phyloP scores from a whole-genome alignment of 169 alveolate genomes.

The Condylostoma magnum region DNA sequence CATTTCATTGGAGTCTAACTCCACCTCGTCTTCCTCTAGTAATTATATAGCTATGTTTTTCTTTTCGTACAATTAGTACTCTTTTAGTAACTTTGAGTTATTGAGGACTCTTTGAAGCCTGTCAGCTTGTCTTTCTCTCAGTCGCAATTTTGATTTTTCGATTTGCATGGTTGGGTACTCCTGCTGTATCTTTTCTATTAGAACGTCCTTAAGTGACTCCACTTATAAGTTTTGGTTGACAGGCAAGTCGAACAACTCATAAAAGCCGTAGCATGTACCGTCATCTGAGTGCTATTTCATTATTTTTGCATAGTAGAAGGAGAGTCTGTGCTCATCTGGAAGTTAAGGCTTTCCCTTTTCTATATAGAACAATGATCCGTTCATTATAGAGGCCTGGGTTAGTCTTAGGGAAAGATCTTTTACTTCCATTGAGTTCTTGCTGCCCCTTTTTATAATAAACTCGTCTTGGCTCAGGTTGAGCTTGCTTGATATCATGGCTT shows the following conservation, averaged over 20 bases:
- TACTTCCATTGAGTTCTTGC: constrained; percentile 11
- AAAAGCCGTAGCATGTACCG: background rate
- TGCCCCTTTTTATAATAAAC: constrained; percentile 25
- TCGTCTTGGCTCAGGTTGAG: background rate
- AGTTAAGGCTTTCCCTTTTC: constrained; percentile 13
- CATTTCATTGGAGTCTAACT: background rate
- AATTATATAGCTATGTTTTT: background rate
- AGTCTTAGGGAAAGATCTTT: constrained; percentile 14
- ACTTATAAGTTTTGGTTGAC: background rate
- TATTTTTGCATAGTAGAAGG: background rate
- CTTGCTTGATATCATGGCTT: background rate
- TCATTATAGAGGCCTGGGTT: background rate
- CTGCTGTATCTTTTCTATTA: background rate
- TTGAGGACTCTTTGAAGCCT: background rate
- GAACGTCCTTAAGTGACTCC: background rate
- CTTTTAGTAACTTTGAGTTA: background rate
- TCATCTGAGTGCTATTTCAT: background rate
- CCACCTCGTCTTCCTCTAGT: background rate
- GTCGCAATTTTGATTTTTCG: background rate
- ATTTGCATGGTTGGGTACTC: constrained; percentile 1
- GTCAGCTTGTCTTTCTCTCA: background rate
- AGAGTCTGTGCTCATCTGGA: constrained; percentile 5
- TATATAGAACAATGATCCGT: background rate
- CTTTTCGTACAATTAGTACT: background rate
- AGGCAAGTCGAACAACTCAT: constrained; percentile 8